phyloP scores from a whole-genome alignment of 225 moss, liverwort and hornwort species.

The Climacium dendroides region DNA sequence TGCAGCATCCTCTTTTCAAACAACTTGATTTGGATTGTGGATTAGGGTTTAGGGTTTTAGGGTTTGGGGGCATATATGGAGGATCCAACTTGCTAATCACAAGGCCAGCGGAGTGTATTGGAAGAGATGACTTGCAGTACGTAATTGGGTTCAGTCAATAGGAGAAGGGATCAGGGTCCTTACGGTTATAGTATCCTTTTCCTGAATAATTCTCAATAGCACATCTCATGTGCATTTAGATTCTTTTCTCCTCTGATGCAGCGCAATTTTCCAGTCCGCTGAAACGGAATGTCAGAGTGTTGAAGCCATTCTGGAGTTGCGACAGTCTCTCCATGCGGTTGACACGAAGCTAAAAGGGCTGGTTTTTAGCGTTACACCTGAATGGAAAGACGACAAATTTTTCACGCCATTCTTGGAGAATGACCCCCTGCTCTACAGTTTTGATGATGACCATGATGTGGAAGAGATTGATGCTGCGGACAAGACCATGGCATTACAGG shows the following conservation, averaged over 20 bases:
- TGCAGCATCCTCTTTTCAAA: neutral
- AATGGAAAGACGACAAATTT: constrained; percentile 49
- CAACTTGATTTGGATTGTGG: neutral
- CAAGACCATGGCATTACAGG: neutral
- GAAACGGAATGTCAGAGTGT: constrained; percentile 1
- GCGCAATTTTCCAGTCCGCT: constrained; percentile 19
- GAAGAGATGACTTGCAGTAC: neutral
- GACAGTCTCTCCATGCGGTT: neutral
- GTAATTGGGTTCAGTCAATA: neutral
- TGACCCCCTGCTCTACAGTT: constrained; percentile 44
- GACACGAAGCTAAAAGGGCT: neutral
- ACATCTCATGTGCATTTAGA: neutral
- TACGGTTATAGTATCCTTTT: neutral
- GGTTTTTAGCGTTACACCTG: neutral
- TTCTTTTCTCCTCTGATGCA: neutral
- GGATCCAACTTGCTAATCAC: neutral
- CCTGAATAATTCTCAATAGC: neutral
- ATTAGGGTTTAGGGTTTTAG: neutral
- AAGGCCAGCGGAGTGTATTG: neutral
- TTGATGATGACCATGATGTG: constrained; percentile 12
- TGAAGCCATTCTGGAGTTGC: neutral
- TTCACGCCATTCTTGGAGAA: constrained; percentile 40
- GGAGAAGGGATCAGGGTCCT: neutral
- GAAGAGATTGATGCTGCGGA: constrained; percentile 1
- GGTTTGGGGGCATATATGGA: neutral